Evolutionary conservation across 495 filamentous ascomycete species (phyloP).

Genomic region (Tetracladium setigerum): DNA sequence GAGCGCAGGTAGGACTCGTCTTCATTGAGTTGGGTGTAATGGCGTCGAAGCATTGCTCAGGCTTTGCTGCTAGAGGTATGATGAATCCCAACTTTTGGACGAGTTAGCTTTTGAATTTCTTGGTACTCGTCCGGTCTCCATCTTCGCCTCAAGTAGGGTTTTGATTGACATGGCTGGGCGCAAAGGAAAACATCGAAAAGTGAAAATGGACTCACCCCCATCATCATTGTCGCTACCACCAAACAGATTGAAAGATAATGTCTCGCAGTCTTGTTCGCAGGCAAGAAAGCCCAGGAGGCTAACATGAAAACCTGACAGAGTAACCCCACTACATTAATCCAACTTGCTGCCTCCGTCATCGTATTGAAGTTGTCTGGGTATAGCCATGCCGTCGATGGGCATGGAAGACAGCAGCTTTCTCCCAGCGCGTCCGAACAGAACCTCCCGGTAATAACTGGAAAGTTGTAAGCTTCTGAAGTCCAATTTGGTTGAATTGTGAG

Average conservation of each 20-base stretch:
- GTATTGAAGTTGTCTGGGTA: conserved; percentile 70
- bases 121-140: no score
- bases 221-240: conserved; percentile 61
- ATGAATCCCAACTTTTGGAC: conserved; percentile 66
- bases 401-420: conserved; percentile 76
- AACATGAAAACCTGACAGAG: conserved; percentile 69
- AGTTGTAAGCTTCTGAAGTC: conserved; percentile 16
- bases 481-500: background rate
- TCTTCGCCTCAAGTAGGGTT: no score
- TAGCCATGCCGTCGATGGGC: conserved; percentile 75
- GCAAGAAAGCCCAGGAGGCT: conserved; percentile 72
- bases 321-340: conserved; percentile 69
- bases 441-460: conserved; percentile 54
- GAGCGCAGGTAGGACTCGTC: conserved; percentile 70
- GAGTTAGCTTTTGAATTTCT: conserved; percentile 18
- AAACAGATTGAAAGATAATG: conserved; percentile 91
- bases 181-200: background rate
- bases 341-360: conserved; percentile 60
- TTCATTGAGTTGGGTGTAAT: conserved; percentile 96
- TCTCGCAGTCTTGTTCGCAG: conserved; percentile 81
- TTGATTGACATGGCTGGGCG: background rate
- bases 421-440: conserved; percentile 41
- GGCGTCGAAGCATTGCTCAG: conserved; percentile 74
- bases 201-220: conserved; percentile 55
- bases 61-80: conserved; percentile 74